Evolutionary conservation across 1,284 basidiomycete genomes (phyloP).

Genomic region (Irpex sp.): DNA sequence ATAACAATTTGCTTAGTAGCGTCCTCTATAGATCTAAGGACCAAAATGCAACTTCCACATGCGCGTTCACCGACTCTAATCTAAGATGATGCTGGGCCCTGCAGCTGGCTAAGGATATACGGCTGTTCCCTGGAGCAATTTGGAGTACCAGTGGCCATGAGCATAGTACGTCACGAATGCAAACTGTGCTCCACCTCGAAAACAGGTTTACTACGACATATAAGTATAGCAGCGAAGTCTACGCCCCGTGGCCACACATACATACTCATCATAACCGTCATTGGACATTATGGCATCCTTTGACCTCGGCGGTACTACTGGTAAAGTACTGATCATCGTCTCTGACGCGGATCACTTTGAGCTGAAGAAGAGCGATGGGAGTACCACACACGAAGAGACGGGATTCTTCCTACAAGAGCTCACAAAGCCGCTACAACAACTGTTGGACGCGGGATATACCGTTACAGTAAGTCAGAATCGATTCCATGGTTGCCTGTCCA

Average conservation of each 20-base stretch:
- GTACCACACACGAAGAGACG: constrained; percentile 19
- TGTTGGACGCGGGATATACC: constrained; percentile 24
- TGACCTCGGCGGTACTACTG: constrained; percentile 6
- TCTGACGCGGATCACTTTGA: constrained; percentile 24
- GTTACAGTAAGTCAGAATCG: constrained; percentile 14
- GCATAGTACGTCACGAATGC: neutral
- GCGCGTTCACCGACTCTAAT: too few species aligned
- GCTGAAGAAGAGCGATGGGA: constrained; percentile 21
- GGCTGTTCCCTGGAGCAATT: too few species aligned
- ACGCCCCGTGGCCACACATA: neutral
- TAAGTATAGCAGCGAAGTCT: too few species aligned
- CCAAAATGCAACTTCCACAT: too few species aligned
- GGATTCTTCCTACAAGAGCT: constrained; percentile 27
- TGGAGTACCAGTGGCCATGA: too few species aligned
- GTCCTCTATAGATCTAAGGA: too few species aligned
- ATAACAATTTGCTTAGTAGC: too few species aligned
- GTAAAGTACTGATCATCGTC: constrained; percentile 27
- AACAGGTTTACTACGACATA: neutral
- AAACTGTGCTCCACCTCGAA: neutral
- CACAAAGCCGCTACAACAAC: constrained; percentile 21
- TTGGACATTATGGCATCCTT: neutral
- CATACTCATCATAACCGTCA: neutral
- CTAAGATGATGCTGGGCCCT: too few species aligned
- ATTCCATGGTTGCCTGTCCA: too few species aligned
- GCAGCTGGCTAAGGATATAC: too few species aligned